These are phyloP conservation scores for Aschersonia sp. DNA, from an alignment of 2,329 filamentous ascomycete genomes.

Conservation along the genomic window DNA sequence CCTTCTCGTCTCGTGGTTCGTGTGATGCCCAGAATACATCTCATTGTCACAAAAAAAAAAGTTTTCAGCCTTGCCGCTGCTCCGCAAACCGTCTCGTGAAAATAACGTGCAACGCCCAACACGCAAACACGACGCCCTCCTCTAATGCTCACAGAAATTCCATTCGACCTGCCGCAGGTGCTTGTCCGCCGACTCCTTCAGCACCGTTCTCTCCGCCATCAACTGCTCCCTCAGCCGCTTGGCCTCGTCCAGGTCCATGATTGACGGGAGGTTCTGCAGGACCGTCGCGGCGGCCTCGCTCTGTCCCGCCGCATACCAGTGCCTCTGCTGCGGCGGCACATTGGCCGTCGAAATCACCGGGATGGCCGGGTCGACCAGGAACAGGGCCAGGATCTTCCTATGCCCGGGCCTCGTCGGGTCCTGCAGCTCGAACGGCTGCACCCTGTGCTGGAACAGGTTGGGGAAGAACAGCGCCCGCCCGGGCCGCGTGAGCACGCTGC, in stretches of 20 bases:
- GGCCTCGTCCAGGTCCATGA: not conserved
- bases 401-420: slow-evolving; percentile 40
- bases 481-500: slow-evolving; percentile 28
- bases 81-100: too few species aligned
- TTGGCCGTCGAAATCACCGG: slow-evolving; percentile 28
- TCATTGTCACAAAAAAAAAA: too few species aligned
- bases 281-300: not conserved
- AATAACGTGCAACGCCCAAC: not conserved
- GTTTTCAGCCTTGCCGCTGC: too few species aligned
- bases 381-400: slow-evolving; percentile 44
- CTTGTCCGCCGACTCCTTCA: slow-evolving; percentile 1
- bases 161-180: slow-evolving; percentile 4
- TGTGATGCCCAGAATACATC: too few species aligned
- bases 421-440: slow-evolving; percentile 32
- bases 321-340: slow-evolving; percentile 26
- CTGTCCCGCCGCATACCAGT: slow-evolving; percentile 17
- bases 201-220: slow-evolving; percentile 12
- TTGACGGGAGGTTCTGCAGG: not conserved
- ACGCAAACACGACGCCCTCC: not conserved
- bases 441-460: slow-evolving; percentile 36
- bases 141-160: slow-evolving; percentile 13
- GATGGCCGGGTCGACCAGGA: slow-evolving; percentile 41
- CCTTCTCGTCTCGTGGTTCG: too few species aligned
- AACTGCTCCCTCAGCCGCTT: slow-evolving; percentile 8
- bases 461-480: slow-evolving; percentile 41